Conservation (phyloP, 208 protist genomes). For the Leishmania tarentolae region DNA sequence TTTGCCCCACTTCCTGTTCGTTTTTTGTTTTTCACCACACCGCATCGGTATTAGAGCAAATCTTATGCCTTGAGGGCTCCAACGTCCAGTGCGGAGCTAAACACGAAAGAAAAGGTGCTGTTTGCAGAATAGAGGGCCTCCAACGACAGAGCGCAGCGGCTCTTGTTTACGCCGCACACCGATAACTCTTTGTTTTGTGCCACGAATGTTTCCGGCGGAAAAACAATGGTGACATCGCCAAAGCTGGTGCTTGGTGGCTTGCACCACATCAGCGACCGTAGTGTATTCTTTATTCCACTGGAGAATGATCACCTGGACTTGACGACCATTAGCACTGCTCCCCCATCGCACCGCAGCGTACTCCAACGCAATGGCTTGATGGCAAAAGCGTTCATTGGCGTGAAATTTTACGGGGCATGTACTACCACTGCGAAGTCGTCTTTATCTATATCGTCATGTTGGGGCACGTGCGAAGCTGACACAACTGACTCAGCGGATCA, state of each 20-base stretch:
- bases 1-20: not conserved
- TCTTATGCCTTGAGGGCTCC: not conserved
- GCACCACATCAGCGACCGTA: constrained; percentile 49
- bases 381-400: constrained; percentile 52
- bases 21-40: not conserved
- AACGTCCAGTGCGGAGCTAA: not conserved
- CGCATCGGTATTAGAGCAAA: not conserved
- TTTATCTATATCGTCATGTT: not conserved
- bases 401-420: constrained; percentile 8
- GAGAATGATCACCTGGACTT: constrained; percentile 51
- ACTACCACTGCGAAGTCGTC: not conserved
- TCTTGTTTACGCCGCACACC: not conserved
- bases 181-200: not conserved
- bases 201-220: not conserved
- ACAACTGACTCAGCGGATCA: not conserved
- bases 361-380: constrained; percentile 73
- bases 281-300: constrained; percentile 54
- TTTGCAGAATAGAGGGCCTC: not conserved
- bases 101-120: not conserved
- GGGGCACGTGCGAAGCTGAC: not conserved
- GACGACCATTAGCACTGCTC: constrained; percentile 53
- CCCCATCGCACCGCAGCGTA: constrained; percentile 54
- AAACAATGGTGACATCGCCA: not conserved
- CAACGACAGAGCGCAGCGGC: no score
- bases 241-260: constrained; percentile 31